Evolutionary conservation across 768 basidiomycete genomes (phyloP).

Genomic region (Ephemerocybe angulata): DNA sequence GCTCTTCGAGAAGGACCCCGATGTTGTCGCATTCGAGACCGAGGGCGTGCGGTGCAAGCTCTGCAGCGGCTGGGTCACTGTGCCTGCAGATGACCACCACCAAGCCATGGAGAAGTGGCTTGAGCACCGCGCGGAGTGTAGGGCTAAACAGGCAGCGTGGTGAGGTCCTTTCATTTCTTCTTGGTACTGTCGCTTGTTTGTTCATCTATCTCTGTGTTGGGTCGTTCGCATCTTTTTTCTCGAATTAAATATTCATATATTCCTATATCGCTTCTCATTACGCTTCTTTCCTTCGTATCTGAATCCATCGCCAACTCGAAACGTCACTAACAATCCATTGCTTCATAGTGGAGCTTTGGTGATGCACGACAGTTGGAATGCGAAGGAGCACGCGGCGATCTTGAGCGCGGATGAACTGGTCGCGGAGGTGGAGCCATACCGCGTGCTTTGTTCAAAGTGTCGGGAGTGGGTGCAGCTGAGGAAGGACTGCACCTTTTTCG

Average conservation of each 20-base stretch:
- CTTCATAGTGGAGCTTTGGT: too few relatives aligned
- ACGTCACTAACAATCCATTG: not conserved
- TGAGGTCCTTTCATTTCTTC: too few relatives aligned
- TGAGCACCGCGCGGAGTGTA: conserved; percentile 56
- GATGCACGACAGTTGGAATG: conserved; percentile 70
- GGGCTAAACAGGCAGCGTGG: too few relatives aligned
- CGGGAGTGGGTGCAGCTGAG: conserved; percentile 81
- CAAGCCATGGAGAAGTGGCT: conserved; percentile 64
- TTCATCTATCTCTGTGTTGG: too few relatives aligned
- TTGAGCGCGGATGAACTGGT: conserved; percentile 64
- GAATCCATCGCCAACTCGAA: too few relatives aligned
- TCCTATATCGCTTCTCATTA: not conserved
- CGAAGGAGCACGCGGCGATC: conserved; percentile 73
- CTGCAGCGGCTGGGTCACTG: conserved; percentile 60
- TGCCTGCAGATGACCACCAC: conserved; percentile 57
- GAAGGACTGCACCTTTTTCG: conserved; percentile 75
- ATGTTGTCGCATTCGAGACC: conserved; percentile 71
- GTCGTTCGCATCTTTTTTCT: too few relatives aligned
- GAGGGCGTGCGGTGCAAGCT: conserved; percentile 61
- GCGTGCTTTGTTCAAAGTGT: conserved; percentile 73
- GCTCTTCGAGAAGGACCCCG: conserved; percentile 59
- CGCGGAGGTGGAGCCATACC: conserved; percentile 66
- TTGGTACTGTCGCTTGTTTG: too few relatives aligned
- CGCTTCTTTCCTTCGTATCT: conserved; percentile 4
- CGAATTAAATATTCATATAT: too few relatives aligned